Conservation (phyloP, 768 basidiomycete genomes). For the Cyathus striatus region DNA sequence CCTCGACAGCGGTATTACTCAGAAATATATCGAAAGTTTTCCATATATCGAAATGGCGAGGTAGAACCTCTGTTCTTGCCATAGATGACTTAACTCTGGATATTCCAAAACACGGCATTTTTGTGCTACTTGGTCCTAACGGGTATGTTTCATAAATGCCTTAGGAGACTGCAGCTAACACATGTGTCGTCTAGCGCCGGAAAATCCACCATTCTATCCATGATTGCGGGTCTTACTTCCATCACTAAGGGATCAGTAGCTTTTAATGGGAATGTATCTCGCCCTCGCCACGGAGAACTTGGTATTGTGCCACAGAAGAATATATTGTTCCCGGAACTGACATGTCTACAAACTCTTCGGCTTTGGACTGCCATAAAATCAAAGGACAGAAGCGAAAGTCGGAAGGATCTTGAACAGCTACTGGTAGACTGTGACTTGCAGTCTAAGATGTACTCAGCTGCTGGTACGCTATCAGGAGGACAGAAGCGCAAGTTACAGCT, state of each 20-base stretch:
- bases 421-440: slow-evolving; percentile 71
- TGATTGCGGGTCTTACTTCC: slow-evolving; percentile 58
- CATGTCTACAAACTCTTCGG: slow-evolving; percentile 65
- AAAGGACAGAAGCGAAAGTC: slow-evolving; percentile 23
- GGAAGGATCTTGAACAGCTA: slow-evolving; percentile 57
- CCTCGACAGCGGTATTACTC: slow-evolving; percentile 49
- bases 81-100: slow-evolving; percentile 62
- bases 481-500: slow-evolving; percentile 82
- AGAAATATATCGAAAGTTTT: slow-evolving; percentile 57
- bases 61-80: slow-evolving; percentile 50
- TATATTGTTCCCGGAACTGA: slow-evolving; percentile 71
- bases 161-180: no score
- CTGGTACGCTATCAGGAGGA: slow-evolving; percentile 66
- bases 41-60: slow-evolving; percentile 39
- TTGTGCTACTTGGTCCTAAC: slow-evolving; percentile 70
- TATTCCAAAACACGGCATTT: slow-evolving; percentile 68
- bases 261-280: slow-evolving; percentile 45
- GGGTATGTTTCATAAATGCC: slow-evolving; percentile 43
- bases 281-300: slow-evolving; percentile 57
- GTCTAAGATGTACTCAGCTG: slow-evolving; percentile 60
- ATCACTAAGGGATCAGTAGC: slow-evolving; percentile 53
- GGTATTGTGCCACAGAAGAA: slow-evolving; percentile 84
- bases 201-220: slow-evolving; percentile 67
- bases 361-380: slow-evolving; percentile 72
- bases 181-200: slow-evolving; percentile 48